Evolutionary conservation across 768 basidiomycete genomes (phyloP), one percentile per base, ranked within the genome.

Genomic region (Calocera viscosa): DNA sequence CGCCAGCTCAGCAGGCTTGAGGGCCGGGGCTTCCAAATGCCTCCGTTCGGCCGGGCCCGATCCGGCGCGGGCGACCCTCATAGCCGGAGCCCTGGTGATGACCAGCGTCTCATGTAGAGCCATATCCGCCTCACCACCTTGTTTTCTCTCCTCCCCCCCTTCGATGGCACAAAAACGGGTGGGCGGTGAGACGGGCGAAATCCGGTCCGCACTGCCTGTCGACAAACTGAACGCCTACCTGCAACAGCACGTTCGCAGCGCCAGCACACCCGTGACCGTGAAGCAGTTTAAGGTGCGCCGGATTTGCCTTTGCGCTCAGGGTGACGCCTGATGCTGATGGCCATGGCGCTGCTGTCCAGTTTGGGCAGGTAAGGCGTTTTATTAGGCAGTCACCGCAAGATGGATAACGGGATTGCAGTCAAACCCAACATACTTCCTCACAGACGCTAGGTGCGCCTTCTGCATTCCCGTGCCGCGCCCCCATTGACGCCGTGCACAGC

Each of bases 361-460:
- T 90, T 77, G 92, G 91, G 49, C 92, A 94, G 85, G 92, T 91
- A 76, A 72, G 80, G 67, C 19, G 33, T 47, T 17, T 14, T 26
- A 17, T 19, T 10, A 34, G 26, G 32, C 22, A 22, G 14, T 7
- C 12, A 14, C 7, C 22, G 26, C 2, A 26, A 60, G 53, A 26
- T 5, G 7, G 53, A 14, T 60, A 60, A 28, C 40, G 28, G 34
- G 10, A 33, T n/a, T 33, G 16, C 75, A 94, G 90, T 93, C 92
- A 8, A 99, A 99, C 73, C 95, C 95, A 0, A 98, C 95, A 0
- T 99, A 97, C 75, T 90, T 98, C 77, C 76, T 99, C 63, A 90
- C 85, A 3, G 91, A 91, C 77, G 80, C 83, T 19, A 82, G 77
- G 88, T 88, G 76, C 32, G 84, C 77, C 19, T 63, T 22, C 32